phyloP scores from a whole-genome alignment of 306 rosid genomes.

The Cicer cuneatum region DNA sequence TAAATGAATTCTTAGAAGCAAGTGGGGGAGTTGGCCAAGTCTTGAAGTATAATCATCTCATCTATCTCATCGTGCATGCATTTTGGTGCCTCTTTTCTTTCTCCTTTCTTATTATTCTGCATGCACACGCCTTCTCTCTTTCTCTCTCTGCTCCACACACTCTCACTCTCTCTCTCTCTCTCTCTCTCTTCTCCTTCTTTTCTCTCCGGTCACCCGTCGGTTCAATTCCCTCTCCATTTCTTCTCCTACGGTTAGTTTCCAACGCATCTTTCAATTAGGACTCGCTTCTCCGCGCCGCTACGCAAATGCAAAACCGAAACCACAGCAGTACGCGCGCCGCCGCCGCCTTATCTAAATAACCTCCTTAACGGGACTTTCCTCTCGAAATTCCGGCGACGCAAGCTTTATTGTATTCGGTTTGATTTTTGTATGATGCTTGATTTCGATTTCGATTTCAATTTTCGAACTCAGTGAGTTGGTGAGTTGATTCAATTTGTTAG shows the following conservation, averaged over 20 bases:
- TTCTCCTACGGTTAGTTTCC: conserved; percentile 15
- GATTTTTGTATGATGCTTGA: conserved; percentile 18
- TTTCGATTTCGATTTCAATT: conserved; percentile 31
- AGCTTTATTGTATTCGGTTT: conserved; percentile 34
- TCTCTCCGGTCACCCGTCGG: conserved; percentile 49
- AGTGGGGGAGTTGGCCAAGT: conserved; percentile 81
- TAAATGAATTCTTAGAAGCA: conserved; percentile 9
- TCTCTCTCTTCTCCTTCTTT: conserved; percentile 14
- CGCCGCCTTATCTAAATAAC: background rate
- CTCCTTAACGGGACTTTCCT: conserved; percentile 17
- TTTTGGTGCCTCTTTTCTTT: conserved; percentile 59
- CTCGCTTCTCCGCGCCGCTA: background rate
- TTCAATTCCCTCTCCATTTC: conserved; percentile 35
- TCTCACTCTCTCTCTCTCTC: conserved; percentile 37
- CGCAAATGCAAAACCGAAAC: conserved; percentile 36
- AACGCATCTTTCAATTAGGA: conserved; percentile 19
- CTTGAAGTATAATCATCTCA: conserved; percentile 94
- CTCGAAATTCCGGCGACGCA: conserved; percentile 11
- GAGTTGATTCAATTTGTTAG: conserved; percentile 47
- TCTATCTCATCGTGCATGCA: conserved; percentile 88
- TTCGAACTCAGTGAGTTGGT: conserved; percentile 29
- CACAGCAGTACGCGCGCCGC: conserved; percentile 3
- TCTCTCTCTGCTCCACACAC: conserved; percentile 17
- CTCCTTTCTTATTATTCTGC: conserved; percentile 64
- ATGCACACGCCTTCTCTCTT: conserved; percentile 85